These are phyloP conservation scores for Chloranthus sessilifolius DNA, from an alignment of 164 flowering plant species.

Conservation along the genomic window DNA sequence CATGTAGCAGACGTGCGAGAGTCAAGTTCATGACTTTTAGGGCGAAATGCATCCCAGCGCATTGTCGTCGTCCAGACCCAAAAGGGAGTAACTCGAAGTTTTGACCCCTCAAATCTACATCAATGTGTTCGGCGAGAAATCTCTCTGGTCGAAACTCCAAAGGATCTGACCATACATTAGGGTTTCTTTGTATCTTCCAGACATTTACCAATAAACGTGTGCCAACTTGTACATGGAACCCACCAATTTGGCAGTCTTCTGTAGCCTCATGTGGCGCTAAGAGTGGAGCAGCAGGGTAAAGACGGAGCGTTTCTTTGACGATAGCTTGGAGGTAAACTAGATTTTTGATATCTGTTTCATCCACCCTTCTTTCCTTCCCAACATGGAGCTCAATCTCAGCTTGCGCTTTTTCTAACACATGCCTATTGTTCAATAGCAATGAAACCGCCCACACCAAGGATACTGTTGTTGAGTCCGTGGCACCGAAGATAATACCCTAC, in stretches of 20 bases:
- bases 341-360: conserved; percentile 6
- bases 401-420: conserved; percentile 10
- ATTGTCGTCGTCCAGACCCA: conserved; percentile 8
- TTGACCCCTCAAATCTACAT: conserved; percentile 9
- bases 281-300: conserved; percentile 11
- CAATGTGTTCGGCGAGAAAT: conserved; percentile 3
- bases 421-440: conserved; percentile 4
- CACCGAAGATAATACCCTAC: conserved; percentile 4
- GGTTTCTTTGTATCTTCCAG: conserved; percentile 12
- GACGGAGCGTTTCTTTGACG: conserved; percentile 9
- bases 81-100: conserved; percentile 14
- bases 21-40: conserved; percentile 5
- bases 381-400: conserved; percentile 5
- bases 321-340: conserved; percentile 11
- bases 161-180: conserved; percentile 11
- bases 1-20: conserved; percentile 14
- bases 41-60: conserved; percentile 10
- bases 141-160: conserved; percentile 10
- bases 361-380: conserved; percentile 7
- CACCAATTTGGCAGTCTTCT: conserved; percentile 11
- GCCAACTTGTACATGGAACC: conserved; percentile 9
- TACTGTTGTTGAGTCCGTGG: conserved; percentile 2
- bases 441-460: conserved; percentile 12
- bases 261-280: conserved; percentile 10
- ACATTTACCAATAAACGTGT: conserved; percentile 7